Base-by-base conservation (phyloP, 2,329 filamentous ascomycete species). In the Verticillium zaregamsianum region DNA sequence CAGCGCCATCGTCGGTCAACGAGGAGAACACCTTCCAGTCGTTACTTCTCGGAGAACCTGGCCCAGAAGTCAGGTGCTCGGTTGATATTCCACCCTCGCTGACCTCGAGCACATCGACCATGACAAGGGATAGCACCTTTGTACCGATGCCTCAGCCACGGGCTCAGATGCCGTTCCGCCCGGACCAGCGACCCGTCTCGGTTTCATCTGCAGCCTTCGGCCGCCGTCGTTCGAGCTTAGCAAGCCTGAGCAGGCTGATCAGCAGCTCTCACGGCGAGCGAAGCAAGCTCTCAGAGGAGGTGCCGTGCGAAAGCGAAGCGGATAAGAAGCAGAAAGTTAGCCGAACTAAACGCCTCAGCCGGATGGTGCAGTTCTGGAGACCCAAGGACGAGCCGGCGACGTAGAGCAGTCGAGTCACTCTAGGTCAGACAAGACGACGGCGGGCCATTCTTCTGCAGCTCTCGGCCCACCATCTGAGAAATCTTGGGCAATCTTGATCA, bases 291-390 rank as follows among this genome's bases (percentile, higher is more conserved):
- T 90, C 87, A 0, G 87, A 89, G 68, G 89, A 91, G 70, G 85
- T 89, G 55, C 79, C 81, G 6, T 69, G 79, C 64, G 85, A 86
- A 55, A 79, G 76, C 49, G 82, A 87, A n/a, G 70, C 77, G 0
- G 84, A 86, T 35, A 86, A 84, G 69, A 84, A 82, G 78, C 67
- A 72, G 8, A 87, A 86, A 72, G 70, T 68, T 28, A 91, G 88
- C 79, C 90, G 87, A 72, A 80, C 86, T 40, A 90, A 87, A 72
- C 84, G 90, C 33, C 76, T 93, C 40, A 90, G 90, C 71, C 88
- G 89, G 59, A 82, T 93, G 78, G 87, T 92, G 82, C 87, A 89
- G 68, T 93, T 93, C 73, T 93, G 90, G 90, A 91, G 90, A 75
- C 79, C 81, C 11, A 86, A 82, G 69, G 82, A 82, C 64, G 72